phyloP scores from a whole-genome alignment of 1,284 basidiomycete species.

The Tilletia walkeri region DNA sequence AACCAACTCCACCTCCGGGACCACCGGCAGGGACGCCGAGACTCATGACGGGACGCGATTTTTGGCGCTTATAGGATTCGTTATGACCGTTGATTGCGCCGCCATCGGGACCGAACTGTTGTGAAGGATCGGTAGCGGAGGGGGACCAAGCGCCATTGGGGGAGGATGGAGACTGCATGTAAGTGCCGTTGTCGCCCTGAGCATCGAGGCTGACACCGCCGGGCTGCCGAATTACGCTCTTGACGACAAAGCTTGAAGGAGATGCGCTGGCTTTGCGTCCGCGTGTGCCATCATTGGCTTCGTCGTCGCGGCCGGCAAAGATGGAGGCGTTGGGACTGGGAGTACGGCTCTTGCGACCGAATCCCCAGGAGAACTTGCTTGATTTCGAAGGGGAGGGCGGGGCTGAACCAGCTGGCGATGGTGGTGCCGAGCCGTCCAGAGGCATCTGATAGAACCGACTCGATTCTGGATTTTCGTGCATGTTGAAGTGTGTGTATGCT shows the following conservation, averaged over 20 bases:
- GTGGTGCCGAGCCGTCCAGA: neutral
- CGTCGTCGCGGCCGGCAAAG: neutral
- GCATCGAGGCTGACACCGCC: slow-evolving; percentile 37
- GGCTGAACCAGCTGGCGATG: neutral
- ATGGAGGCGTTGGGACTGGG: neutral
- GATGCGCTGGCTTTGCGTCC: slow-evolving; percentile 2
- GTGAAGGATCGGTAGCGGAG: neutral
- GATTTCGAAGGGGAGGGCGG: slow-evolving; percentile 9
- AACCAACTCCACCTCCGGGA: slow-evolving; percentile 44
- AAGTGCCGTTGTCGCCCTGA: neutral
- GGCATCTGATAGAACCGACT: neutral
- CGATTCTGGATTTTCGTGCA: no score
- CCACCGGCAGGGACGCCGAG: slow-evolving; percentile 47
- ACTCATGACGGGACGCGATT: slow-evolving; percentile 21
- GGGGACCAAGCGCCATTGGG: neutral
- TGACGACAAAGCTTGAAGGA: slow-evolving; percentile 36
- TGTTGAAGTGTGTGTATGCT: no score
- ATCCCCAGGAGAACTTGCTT: slow-evolving; percentile 16
- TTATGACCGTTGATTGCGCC: neutral
- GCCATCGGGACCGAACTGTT: neutral
- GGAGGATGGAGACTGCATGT: slow-evolving; percentile 2
- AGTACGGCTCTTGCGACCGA: slow-evolving; percentile 15
- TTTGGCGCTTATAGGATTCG: slow-evolving; percentile 9
- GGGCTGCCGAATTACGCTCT: slow-evolving; percentile 39
- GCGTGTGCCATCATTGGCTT: neutral